A percentile compares a stretch with the other conserved stretches of the same genome.
phyloP scores from a whole-genome alignment of 176 grass and related monocot species.

The Pontederia paniculata region DNA sequence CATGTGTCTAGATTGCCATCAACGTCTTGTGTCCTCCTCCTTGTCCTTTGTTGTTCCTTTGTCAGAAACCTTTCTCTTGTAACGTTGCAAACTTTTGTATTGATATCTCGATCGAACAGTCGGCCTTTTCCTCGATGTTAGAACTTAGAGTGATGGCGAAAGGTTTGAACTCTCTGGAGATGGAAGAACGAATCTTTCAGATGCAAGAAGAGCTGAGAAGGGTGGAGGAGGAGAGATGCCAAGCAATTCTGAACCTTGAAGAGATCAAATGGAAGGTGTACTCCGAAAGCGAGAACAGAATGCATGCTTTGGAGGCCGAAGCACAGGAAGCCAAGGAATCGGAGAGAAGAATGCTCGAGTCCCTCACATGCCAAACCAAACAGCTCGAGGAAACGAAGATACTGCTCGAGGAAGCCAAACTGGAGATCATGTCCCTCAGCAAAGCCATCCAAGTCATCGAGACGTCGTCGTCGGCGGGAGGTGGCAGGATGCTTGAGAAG shows the following conservation, averaged over 20 bases:
- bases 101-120: too few species aligned
- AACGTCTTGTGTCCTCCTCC: too few species aligned
- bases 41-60: too few species aligned
- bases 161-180: background rate
- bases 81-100: too few species aligned
- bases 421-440: slow-evolving; percentile 31
- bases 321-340: slow-evolving; percentile 42
- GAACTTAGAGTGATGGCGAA: too few species aligned
- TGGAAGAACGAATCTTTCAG: slow-evolving; percentile 34
- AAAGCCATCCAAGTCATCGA: slow-evolving; percentile 22
- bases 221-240: slow-evolving; percentile 39
- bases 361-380: slow-evolving; percentile 61
- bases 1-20: too few species aligned
- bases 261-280: slow-evolving; percentile 46
- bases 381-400: slow-evolving; percentile 93
- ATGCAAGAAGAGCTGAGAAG: slow-evolving; percentile 57
- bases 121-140: too few species aligned
- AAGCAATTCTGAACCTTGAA: slow-evolving; percentile 45
- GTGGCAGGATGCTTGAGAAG: slow-evolving; percentile 7
- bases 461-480: slow-evolving; percentile 3
- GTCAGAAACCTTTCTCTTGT: too few species aligned
- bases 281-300: slow-evolving; percentile 22
- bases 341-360: slow-evolving; percentile 67
- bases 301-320: slow-evolving; percentile 45
- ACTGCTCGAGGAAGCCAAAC: slow-evolving; percentile 49